Percentiles rank a stretch among this genome's conserved stretches.
Evolutionary conservation across 306 rosid species (phyloP).

Genomic region (Oxytropis ochrocephala): DNA sequence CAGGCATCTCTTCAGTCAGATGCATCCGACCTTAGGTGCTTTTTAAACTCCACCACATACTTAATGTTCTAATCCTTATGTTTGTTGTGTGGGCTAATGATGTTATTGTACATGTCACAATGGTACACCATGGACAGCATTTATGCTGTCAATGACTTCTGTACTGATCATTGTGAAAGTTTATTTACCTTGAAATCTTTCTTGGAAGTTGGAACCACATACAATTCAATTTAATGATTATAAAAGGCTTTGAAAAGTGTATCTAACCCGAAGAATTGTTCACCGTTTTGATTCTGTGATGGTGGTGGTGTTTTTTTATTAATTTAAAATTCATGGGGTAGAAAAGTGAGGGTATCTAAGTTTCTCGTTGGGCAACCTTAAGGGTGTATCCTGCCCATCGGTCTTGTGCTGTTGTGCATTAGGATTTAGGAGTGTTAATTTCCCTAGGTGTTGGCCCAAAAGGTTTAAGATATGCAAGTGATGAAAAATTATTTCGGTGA

Average conservation of each 20-base stretch:
- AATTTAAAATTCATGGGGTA: not conserved
- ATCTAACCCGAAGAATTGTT: not conserved
- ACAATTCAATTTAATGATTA: not conserved
- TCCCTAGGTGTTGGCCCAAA: not conserved
- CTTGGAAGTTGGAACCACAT: no score
- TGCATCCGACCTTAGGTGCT: slow-evolving; percentile 82
- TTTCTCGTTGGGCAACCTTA: not conserved
- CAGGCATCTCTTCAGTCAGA: slow-evolving; percentile 93
- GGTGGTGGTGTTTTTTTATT: not conserved
- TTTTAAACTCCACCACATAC: not conserved
- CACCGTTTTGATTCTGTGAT: not conserved
- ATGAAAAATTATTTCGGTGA: not conserved
- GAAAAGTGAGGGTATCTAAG: not conserved
- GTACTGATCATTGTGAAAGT: not conserved
- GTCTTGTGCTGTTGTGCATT: not conserved
- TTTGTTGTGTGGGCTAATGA: slow-evolving; percentile 12
- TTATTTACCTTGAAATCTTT: no score
- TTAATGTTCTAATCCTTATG: not conserved
- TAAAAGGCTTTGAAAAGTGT: not conserved
- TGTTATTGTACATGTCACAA: not conserved
- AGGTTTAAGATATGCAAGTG: not conserved
- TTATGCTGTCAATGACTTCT: not conserved
- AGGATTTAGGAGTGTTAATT: not conserved
- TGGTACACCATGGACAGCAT: not conserved
- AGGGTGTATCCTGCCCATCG: not conserved